Evolutionary conservation across 257 asterid genomes (phyloP).

Genomic region (Petunia axillaris): DNA sequence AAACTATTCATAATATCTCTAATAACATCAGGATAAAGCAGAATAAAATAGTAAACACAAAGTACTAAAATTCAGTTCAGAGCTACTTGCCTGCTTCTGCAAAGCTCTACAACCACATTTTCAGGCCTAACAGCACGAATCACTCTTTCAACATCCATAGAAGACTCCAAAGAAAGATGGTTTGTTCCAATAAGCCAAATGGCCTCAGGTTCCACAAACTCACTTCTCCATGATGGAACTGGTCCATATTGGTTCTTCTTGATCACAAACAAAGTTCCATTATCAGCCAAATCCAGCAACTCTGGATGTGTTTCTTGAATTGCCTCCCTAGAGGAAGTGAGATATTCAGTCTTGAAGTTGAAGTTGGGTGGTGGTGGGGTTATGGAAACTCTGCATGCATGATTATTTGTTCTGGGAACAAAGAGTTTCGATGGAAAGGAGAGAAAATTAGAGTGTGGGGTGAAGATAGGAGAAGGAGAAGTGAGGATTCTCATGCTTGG

Average conservation of each 20-base stretch:
- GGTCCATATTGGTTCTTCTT: constrained; percentile 71
- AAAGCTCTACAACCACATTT: constrained; percentile 90
- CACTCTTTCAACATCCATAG: constrained; percentile 72
- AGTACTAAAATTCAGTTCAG: neutral
- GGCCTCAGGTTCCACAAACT: constrained; percentile 81
- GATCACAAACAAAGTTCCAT: constrained; percentile 68
- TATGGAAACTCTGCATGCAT: constrained; percentile 35
- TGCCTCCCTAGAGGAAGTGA: constrained; percentile 49
- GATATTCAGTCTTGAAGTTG: constrained; percentile 62
- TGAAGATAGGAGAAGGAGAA: neutral
- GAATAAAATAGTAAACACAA: neutral
- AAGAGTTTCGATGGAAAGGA: neutral
- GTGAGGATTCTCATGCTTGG: constrained; percentile 9
- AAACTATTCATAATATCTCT: no score
- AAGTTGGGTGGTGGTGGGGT: constrained; percentile 72
- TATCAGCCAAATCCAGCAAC: constrained; percentile 68
- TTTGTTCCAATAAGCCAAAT: constrained; percentile 83
- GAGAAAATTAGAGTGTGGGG: neutral
- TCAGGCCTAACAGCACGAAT: constrained; percentile 69
- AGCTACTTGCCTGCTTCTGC: constrained; percentile 87
- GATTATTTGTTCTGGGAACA: neutral
- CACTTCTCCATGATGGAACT: constrained; percentile 80
- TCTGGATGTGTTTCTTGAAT: constrained; percentile 67
- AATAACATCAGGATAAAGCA: neutral
- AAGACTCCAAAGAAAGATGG: constrained; percentile 66